A percentile compares a stretch with the other conserved stretches of the same genome.
Evolutionary conservation across 140 eudicot genomes (phyloP).

Genomic region (Cichorium intybus): DNA sequence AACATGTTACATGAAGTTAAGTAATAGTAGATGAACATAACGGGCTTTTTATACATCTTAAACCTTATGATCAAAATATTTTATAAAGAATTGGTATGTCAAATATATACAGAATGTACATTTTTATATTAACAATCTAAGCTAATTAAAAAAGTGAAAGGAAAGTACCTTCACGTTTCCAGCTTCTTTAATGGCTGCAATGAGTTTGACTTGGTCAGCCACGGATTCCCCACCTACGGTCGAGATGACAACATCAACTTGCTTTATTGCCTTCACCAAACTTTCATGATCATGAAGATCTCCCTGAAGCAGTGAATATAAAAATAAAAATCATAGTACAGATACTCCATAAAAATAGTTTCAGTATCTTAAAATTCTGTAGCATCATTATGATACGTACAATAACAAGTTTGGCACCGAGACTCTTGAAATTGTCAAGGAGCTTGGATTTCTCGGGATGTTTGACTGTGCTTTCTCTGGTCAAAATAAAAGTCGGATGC

Average conservation of each 20-base stretch:
- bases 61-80: too few relatives aligned
- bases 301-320: conserved; percentile 40
- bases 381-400: conserved; percentile 7
- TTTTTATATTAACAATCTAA: too few relatives aligned
- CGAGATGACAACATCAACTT: conserved; percentile 68
- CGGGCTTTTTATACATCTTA: too few relatives aligned
- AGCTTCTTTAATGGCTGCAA: conserved; percentile 58
- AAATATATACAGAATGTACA: too few relatives aligned
- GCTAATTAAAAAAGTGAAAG: neutral
- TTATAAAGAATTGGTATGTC: too few relatives aligned
- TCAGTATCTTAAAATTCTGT: neutral
- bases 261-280: conserved; percentile 58
- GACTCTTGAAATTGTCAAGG: conserved; percentile 27
- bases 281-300: conserved; percentile 51
- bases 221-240: conserved; percentile 35
- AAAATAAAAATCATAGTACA: neutral
- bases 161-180: conserved; percentile 52
- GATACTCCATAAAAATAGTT: too few relatives aligned
- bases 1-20: too few relatives aligned
- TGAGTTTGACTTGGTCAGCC: conserved; percentile 50
- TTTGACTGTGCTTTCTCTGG: conserved; percentile 28
- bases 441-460: conserved; percentile 37
- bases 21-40: too few relatives aligned
- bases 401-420: conserved; percentile 32
- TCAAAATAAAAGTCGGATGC: conserved; percentile 29